Percentiles rank a stretch among this genome's conserved stretches.
phyloP scores from a whole-genome alignment of 352 stramenopile genomes.

The Phytophthora pinifolia region DNA sequence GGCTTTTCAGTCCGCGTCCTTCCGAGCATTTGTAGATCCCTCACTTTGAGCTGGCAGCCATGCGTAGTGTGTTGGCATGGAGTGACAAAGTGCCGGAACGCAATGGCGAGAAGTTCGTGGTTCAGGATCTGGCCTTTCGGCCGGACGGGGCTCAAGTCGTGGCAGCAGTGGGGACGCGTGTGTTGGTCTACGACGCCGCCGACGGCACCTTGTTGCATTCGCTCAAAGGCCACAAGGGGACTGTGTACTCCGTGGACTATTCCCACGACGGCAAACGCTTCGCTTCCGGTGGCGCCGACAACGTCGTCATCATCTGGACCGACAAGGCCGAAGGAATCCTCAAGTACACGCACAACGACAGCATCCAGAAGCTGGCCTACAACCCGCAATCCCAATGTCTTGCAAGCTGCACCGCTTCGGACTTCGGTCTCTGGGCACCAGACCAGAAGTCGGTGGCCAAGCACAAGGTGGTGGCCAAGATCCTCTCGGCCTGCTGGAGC shows the following conservation, averaged over 20 bases:
- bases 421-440: slow-evolving; percentile 94
- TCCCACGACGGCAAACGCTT: slow-evolving; percentile 91
- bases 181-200: slow-evolving; percentile 92
- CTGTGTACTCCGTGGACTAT: slow-evolving; percentile 93
- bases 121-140: slow-evolving; percentile 91
- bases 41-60: slow-evolving; percentile 19
- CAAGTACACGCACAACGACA: slow-evolving; percentile 96
- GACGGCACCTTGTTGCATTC: slow-evolving; percentile 91
- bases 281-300: slow-evolving; percentile 92
- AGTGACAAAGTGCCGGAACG: slow-evolving; percentile 87
- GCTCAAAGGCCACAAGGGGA: slow-evolving; percentile 90
- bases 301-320: slow-evolving; percentile 97
- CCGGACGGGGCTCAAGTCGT: slow-evolving; percentile 90
- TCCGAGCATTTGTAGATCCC: slow-evolving; percentile 7
- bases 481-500: slow-evolving; percentile 91
- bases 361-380: slow-evolving; percentile 92
- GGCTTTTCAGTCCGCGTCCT: slow-evolving; percentile 42
- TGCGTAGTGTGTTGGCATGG: slow-evolving; percentile 82
- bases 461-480: slow-evolving; percentile 94
- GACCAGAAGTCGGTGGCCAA: slow-evolving; percentile 95
- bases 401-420: slow-evolving; percentile 90
- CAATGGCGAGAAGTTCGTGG: slow-evolving; percentile 84
- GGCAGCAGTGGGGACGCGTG: slow-evolving; percentile 88
- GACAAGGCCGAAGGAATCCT: slow-evolving; percentile 93
- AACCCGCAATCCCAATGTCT: slow-evolving; percentile 93